Evolutionary conservation across 192 early-diverging fungal species (phyloP).

Genomic region (Mortierella claussenii): DNA sequence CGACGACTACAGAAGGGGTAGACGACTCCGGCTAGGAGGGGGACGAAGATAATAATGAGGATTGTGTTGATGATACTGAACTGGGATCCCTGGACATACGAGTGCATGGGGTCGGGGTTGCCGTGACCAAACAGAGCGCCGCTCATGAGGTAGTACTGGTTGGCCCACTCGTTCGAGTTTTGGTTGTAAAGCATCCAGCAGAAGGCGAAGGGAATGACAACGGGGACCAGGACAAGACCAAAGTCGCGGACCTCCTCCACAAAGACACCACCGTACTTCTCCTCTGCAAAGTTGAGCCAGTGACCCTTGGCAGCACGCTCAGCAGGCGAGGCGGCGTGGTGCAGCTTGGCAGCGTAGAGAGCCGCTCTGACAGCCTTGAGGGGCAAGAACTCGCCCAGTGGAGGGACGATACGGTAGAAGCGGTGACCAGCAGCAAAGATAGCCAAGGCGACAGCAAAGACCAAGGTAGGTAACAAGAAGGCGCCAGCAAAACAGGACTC

Average conservation of each 20-base stretch:
- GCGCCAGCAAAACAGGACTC: conserved; percentile 57
- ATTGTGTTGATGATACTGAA: conserved; percentile 57
- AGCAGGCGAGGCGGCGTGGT: conserved; percentile 15
- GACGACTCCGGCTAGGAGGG: conserved; percentile 59
- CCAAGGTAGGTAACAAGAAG: conserved; percentile 51
- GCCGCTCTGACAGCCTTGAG: conserved; percentile 54
- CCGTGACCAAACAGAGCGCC: conserved; percentile 43
- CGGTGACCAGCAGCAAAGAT: conserved; percentile 63
- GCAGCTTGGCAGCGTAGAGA: conserved; percentile 11
- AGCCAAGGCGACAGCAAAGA: conserved; percentile 54
- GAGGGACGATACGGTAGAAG: conserved; percentile 72
- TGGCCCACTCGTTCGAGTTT: conserved; percentile 53
- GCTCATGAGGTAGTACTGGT: conserved; percentile 54
- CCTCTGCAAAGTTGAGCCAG: conserved; percentile 59
- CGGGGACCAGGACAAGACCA: conserved; percentile 33
- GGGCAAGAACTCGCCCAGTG: conserved; percentile 66
- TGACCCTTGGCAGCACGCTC: conserved; percentile 46
- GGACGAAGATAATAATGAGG: conserved; percentile 63
- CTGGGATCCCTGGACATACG: conserved; percentile 24
- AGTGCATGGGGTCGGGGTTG: background rate
- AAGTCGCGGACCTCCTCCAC: conserved; percentile 43
- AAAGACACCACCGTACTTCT: conserved; percentile 51
- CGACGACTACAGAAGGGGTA: conserved; percentile 64
- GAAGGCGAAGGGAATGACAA: conserved; percentile 44
- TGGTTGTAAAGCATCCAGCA: conserved; percentile 57